Conservation (phyloP, 1,284 basidiomycete species). For the Athelia sp. region DNA sequence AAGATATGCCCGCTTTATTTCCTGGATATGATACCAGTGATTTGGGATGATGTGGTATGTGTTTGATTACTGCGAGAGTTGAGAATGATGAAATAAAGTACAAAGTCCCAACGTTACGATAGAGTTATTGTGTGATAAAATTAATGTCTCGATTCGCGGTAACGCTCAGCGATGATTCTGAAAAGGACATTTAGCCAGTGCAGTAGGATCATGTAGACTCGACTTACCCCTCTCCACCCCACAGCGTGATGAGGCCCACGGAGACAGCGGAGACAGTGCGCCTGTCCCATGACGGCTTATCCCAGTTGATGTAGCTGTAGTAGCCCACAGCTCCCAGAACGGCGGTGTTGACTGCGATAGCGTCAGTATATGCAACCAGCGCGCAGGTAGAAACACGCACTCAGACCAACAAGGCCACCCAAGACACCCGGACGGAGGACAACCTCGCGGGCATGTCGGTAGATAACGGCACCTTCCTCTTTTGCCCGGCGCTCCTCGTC, state of each 20-base stretch:
- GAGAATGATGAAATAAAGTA: too few relatives aligned
- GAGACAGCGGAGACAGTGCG: constrained; percentile 59
- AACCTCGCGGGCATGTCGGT: constrained; percentile 54
- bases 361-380: not conserved
- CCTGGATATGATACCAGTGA: too few relatives aligned
- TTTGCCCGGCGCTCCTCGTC: constrained; percentile 54
- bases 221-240: constrained; percentile 67
- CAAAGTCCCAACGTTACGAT: not conserved
- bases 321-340: constrained; percentile 68
- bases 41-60: too few relatives aligned
- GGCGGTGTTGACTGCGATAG: constrained; percentile 58
- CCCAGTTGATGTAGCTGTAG: constrained; percentile 67
- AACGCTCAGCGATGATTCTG: constrained; percentile 27
- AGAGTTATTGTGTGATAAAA: not conserved
- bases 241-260: constrained; percentile 61
- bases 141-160: constrained; percentile 15
- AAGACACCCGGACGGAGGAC: constrained; percentile 67
- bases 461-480: constrained; percentile 58
- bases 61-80: too few relatives aligned
- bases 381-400: constrained; percentile 35
- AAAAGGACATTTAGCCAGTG: not conserved
- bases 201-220: not conserved
- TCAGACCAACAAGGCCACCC: constrained; percentile 60
- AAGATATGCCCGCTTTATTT: too few relatives aligned
- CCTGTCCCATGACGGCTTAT: constrained; percentile 64